Base-by-base conservation (phyloP, 1,284 basidiomycete genomes). In the Pascua guehoae region DNA sequence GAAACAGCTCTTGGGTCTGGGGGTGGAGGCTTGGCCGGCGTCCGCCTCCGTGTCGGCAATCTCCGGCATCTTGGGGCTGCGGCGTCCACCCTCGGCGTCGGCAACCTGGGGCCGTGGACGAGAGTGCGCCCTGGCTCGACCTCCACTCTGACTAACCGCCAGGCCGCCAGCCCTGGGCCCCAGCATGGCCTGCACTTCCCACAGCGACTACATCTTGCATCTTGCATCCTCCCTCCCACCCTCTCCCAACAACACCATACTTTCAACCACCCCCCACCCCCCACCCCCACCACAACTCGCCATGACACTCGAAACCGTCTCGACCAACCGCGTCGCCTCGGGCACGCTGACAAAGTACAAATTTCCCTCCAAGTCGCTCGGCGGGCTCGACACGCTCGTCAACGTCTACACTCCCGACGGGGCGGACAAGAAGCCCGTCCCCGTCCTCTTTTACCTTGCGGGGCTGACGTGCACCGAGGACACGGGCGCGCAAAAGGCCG, bases 391-490 rank as follows among this genome's bases (percentile, higher is more conserved):
- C 56, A 84, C 95, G 5, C 81, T 86, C 47, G 90, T 98, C 81
- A 98, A 98, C 76, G 79, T 98, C 64, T 99, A 89, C 77, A 71
- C 97, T 2, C 95, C 96, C 4, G 80, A 82, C 17, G 82, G 83
- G 50, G 83, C 87, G 1, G 17, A 49, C 67, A 77, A 41, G 69
- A 73, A 61, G 18, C 86, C 88, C 61, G 88, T 88, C 0, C 93
- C 94, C 0, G 79, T 95, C 3, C 80, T 99, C 9, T 84, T 90
- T 66, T 98, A 92, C 76, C 86, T 99, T 47, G 87, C 94, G 3
- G 95, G 95, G 3, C 76, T 99, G 56, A 93, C 91, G 1, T 98
- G 96, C 78, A 98, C 86, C 14, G 96, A 98, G 75, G 95, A 98
- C 74, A 98, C 91, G 58, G 95, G 89, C 0, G 85, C 92, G 1